Base-by-base conservation (phyloP, 331 rosid genomes). In the Rosa hybrid region DNA sequence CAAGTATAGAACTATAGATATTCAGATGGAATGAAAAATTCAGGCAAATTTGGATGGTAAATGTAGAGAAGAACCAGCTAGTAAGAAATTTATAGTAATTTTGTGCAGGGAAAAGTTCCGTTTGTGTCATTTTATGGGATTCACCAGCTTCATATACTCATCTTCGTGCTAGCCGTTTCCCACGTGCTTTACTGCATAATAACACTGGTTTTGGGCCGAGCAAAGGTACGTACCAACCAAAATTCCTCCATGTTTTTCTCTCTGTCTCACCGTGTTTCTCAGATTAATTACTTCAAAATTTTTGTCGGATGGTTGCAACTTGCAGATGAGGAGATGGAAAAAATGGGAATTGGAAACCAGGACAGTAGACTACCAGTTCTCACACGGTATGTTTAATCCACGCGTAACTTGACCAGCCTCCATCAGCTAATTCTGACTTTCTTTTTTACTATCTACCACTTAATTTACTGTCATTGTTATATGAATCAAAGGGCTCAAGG, bases 161-260 rank as follows among this genome's bases (percentile, higher is more conserved):
- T 83, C 41, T 83, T 83, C 16, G 77, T 78, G 38, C 68, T 83
- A 65, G 86, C 86, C 12, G 80, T 78, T 20, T 74, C 38, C 57
- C 86, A 83, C 56, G 86, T 83, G 77, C 83, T 78, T 38, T 83
- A 83, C 77, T 83, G 86, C 78, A 74, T 83, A 67, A 67, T 39
- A 21, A 83, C 86, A 20, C 8, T 78, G 64, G 77, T 72, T 60
- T 79, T 83, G 80, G 80, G 83, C 65, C 60, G 80, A 83, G 78
- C 80, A 12, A 83, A 83, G 83, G 86, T 83, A 68, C 50, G 86
- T 83, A 68, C 50, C 60, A 51, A 70, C 44, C 45, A 20, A 68
- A 68, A 39, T 68, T 20, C 17, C 72, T 41, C 16, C 16, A 1
- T 41, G 13, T 68, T 20, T 68, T 6, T 68, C 72, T 64, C n/a